Percentiles rank a stretch among this genome's conserved stretches.
phyloP scores from a whole-genome alignment of 1,139 yeast genomes.

The Saccharomyces hybrid region DNA sequence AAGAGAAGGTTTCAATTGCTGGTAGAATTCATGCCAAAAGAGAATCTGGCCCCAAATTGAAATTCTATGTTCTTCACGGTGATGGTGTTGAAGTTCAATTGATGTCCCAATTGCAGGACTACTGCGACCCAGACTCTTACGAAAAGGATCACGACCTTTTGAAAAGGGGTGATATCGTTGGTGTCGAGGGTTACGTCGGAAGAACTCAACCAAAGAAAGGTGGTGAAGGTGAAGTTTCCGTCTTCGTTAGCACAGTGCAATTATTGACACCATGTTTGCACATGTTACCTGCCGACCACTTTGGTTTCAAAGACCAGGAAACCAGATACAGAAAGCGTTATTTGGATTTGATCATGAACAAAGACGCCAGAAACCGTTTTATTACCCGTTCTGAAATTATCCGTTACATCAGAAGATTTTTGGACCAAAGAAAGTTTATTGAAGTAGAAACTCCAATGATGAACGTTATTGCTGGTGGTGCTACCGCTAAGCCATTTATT shows the following conservation, averaged over 20 bases:
- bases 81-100: constrained; percentile 86
- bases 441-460: constrained; percentile 99
- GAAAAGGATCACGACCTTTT: constrained; percentile 81
- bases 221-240: constrained; percentile 96
- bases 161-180: constrained; percentile 95
- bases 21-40: constrained; percentile 97
- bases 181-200: constrained; percentile 95
- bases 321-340: constrained; percentile 96
- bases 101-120: constrained; percentile 92
- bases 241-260: constrained; percentile 73
- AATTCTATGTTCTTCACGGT: constrained; percentile 87
- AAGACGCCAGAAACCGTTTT: constrained; percentile 67
- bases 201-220: constrained; percentile 97
- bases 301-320: constrained; percentile 96
- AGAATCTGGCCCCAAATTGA: constrained; percentile 90
- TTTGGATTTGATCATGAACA: constrained; percentile 78
- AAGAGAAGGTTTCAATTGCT: constrained; percentile 65
- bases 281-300: constrained; percentile 97
- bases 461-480: constrained; percentile 99
- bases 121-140: constrained; percentile 45
- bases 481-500: constrained; percentile 95
- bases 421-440: constrained; percentile 76
- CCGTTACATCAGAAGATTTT: constrained; percentile 75
- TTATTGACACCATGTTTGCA: constrained; percentile 92
- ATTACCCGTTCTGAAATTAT: constrained; percentile 84